A percentile compares a stretch with the other conserved stretches of the same genome.
Evolutionary conservation across 208 protist genomes (phyloP).

Genomic region (Trichomonas gallinae): DNA sequence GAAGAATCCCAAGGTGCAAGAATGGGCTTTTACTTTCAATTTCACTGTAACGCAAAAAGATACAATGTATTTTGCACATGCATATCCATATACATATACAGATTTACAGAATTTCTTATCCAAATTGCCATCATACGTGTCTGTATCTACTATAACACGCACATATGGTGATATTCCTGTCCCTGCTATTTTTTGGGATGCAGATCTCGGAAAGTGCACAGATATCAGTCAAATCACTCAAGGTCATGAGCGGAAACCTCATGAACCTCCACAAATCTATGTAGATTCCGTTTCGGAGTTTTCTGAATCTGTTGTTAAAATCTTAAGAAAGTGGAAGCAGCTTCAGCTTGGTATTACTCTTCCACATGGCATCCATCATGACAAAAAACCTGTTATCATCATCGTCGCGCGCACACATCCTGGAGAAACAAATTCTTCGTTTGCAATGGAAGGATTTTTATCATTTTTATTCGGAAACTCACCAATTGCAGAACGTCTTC

Average conservation of each 20-base stretch:
- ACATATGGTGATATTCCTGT: neutral
- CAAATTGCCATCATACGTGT: neutral
- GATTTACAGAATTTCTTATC: neutral
- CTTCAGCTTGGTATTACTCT: neutral
- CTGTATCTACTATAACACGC: neutral
- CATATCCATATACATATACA: constrained; percentile 21
- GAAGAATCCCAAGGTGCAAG: neutral
- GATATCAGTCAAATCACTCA: neutral
- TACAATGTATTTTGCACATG: neutral
- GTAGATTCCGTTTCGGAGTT: neutral
- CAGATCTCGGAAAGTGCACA: neutral
- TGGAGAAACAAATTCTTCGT: constrained; percentile 80
- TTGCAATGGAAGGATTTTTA: constrained; percentile 72
- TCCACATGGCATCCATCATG: neutral
- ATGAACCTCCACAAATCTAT: neutral
- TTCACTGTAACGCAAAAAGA: neutral
- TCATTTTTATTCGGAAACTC: neutral
- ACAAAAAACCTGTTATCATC: constrained; percentile 48
- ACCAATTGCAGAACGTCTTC: neutral
- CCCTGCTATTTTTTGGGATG: constrained; percentile 4
- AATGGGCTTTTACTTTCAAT: neutral
- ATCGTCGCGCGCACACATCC: constrained; percentile 82
- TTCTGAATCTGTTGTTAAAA: neutral
- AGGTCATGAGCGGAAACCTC: neutral
- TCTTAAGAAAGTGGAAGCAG: neutral